Evolutionary conservation across 176 grass and related monocot genomes (phyloP).

Genomic region (Poa annua): DNA sequence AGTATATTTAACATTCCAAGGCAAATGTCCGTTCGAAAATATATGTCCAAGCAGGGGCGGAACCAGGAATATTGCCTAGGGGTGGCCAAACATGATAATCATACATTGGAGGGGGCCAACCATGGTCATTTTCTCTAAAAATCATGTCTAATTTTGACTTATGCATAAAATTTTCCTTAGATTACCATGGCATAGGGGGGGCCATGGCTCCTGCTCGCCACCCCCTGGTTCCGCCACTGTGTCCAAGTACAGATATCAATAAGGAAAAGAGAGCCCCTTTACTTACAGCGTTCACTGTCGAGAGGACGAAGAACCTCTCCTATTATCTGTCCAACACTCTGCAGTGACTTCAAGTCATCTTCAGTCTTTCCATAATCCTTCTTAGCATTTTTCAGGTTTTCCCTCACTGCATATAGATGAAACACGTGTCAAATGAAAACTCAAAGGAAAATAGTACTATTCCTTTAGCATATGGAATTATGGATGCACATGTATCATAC

Average conservation of each 20-base stretch:
- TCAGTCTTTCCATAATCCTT: conserved; percentile 92
- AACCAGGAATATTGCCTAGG: too few relatives aligned
- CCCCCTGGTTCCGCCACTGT: too few relatives aligned
- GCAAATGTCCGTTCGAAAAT: background rate
- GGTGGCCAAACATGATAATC: too few relatives aligned
- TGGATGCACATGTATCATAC: background rate
- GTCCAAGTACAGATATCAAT: background rate
- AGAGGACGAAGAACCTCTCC: conserved; percentile 98
- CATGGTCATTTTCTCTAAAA: too few relatives aligned
- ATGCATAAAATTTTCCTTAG: too few relatives aligned
- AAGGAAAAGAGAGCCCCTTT: background rate
- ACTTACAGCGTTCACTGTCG: conserved; percentile 95
- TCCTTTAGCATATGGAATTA: background rate
- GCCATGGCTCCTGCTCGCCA: too few relatives aligned
- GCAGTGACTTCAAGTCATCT: conserved; percentile 96
- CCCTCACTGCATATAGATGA: conserved; percentile 67
- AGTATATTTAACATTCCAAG: background rate
- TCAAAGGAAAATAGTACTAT: background rate
- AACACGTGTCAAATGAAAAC: conserved; percentile 38
- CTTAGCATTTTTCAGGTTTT: conserved; percentile 83
- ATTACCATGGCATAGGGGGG: too few relatives aligned
- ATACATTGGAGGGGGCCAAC: too few relatives aligned
- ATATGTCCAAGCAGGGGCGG: background rate
- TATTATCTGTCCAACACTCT: conserved; percentile 98
- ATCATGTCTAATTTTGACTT: too few relatives aligned